Evolutionary conservation across 2,329 filamentous ascomycete species (phyloP), one percentile per base, ranked within the genome.

Genomic region (Pseudomassariella vexata): DNA sequence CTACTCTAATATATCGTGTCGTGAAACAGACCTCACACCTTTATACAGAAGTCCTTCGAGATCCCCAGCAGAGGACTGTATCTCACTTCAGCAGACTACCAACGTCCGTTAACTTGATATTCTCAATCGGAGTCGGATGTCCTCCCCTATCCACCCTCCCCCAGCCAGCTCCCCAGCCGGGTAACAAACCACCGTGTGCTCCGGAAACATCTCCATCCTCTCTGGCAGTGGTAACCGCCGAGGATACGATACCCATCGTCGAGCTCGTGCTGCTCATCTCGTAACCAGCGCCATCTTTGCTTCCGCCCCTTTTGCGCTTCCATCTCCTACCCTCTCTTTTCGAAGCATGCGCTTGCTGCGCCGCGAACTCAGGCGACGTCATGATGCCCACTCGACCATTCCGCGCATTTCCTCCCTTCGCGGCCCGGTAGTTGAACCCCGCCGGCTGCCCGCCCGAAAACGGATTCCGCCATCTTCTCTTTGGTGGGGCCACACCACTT

Each of bases 391-490:
- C 41, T 9, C 56, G 54, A 6, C 52, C 49, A 18, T 42, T 47
- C 9, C 48, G 45, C 9, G 41, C 40, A 26, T 53, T 51, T 1
- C 40, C 41, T 6, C 42, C 44, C 19, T 38, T 35, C 6, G 22
- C 22, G 6, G 44, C 32, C 9, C 61, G 60, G 30, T 70, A 70
- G 20, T 56, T 50, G 40, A 73, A 73, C 1, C 70, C 70, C 3
- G 70, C 70, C 0, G 70, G 66, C 28, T 60, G 62, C 1, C 70
- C 70, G n/a, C 68, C 68, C 4, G 41, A 34, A 38, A 74, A 71
- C 0, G 64, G 65, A 23, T 68, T 68, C 65, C 62, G 66, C 31
- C 54, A 52, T 5, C 45, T 33, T 5, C 45, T 33, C 23, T 48
- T 52, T 4, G 54, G 49, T 3, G 48, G 48, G 14, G 52, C 56